Percentiles rank a stretch among this genome's conserved stretches.
Conservation (phyloP, 257 asterid genomes). For the Lithospermum erythrorhizon region DNA sequence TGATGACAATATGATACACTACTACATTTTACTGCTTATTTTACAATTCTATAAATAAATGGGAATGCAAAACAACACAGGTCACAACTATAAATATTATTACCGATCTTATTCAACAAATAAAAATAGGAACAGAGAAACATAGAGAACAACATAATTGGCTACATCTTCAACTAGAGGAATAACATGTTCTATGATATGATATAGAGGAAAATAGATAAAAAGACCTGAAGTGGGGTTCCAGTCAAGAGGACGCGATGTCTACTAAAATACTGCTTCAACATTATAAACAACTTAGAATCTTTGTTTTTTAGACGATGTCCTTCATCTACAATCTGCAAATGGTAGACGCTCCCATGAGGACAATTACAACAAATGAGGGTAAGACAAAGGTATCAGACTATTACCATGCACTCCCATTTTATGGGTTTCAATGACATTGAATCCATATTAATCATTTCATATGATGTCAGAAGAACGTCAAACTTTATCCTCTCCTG, state of each 20-base stretch:
- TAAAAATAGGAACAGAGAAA: no score
- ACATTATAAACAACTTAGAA: conserved; percentile 67
- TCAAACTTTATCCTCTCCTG: conserved; percentile 94
- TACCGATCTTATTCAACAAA: not conserved
- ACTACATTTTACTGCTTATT: not conserved
- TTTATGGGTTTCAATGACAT: conserved; percentile 70
- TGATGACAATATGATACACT: not conserved
- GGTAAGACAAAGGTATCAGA: conserved; percentile 10
- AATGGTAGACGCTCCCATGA: conserved; percentile 13
- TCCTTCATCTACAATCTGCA: conserved; percentile 97
- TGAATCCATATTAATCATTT: conserved; percentile 88
- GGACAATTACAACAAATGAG: conserved; percentile 14
- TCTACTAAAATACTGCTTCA: conserved; percentile 72
- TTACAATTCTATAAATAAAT: not conserved
- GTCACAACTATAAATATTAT: no score
- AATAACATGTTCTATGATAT: not conserved
- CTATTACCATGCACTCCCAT: conserved; percentile 95
- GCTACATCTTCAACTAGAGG: not conserved
- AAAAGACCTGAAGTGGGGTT: conserved; percentile 89
- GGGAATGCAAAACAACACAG: not conserved
- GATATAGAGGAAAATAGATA: no score
- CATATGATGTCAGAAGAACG: conserved; percentile 92
- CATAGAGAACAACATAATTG: no score
- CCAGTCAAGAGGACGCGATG: conserved; percentile 96
- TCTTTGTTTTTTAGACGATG: conserved; percentile 98